Conservation (phyloP, 2,329 filamentous ascomycete species). For the Pyricularia grisea region DNA sequence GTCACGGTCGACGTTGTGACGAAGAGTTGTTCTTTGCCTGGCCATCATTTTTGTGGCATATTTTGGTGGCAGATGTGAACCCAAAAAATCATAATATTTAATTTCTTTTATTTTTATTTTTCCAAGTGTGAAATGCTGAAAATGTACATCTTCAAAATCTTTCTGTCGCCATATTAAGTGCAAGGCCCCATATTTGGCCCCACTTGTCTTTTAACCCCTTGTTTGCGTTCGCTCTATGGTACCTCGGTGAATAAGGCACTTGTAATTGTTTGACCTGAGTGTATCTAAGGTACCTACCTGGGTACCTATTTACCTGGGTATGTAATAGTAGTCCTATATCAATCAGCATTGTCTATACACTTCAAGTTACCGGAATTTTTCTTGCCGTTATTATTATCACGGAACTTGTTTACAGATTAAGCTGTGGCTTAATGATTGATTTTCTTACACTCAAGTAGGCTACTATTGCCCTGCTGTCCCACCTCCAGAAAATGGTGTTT, state of each 20-base stretch:
- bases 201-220: not conserved
- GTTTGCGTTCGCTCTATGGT: not conserved
- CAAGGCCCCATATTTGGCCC: not conserved
- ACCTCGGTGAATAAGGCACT: not conserved
- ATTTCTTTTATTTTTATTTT: too few relatives aligned
- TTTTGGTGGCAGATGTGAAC: not conserved
- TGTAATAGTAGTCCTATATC: not conserved
- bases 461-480: not conserved
- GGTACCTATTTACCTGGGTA: too few relatives aligned
- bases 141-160: not conserved
- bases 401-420: not conserved
- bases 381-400: not conserved
- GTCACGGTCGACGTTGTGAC: slow-evolving; percentile 54
- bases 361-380: not conserved
- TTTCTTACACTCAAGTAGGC: not conserved
- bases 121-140: not conserved
- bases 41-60: not conserved
- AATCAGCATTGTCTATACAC: too few relatives aligned
- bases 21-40: slow-evolving; percentile 20
- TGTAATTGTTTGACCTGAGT: not conserved
- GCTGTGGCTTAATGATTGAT: not conserved
- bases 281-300: too few relatives aligned
- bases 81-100: too few relatives aligned
- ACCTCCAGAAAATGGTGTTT: not conserved
- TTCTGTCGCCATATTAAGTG: not conserved